Percentiles rank a stretch among this genome's conserved stretches.
These are phyloP conservation scores for Alnus glutinosa DNA, from an alignment of 306 rosid species.

Conservation along the genomic window DNA sequence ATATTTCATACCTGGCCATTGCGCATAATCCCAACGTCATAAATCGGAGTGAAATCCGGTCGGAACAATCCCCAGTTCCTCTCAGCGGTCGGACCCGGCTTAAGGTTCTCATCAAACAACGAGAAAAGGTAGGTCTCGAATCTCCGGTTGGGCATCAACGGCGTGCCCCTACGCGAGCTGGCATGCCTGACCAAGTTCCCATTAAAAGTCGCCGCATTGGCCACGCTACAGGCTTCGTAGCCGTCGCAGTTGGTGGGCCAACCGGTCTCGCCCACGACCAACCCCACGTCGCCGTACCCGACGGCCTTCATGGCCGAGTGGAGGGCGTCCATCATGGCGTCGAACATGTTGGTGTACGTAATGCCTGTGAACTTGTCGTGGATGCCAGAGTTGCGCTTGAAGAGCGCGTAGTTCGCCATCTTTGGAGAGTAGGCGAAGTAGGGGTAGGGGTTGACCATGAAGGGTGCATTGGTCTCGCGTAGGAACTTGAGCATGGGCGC, in stretches of 20 bases:
- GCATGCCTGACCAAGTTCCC: constrained; percentile 53
- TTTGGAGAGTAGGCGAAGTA: constrained; percentile 72
- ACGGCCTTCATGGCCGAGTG: constrained; percentile 61
- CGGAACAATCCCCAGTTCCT: constrained; percentile 79
- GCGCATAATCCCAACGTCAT: constrained; percentile 59
- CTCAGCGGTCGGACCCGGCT: constrained; percentile 88
- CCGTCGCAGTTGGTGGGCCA: constrained; percentile 91
- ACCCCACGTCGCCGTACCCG: constrained; percentile 57
- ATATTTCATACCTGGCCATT: constrained; percentile 38
- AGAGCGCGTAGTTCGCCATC: constrained; percentile 51
- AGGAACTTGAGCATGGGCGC: constrained; percentile 61
- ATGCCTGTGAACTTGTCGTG: constrained; percentile 50
- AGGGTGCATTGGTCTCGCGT: constrained; percentile 55
- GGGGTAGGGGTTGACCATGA: constrained; percentile 93
- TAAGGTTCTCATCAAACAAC: constrained; percentile 76
- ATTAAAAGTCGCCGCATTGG: constrained; percentile 57
- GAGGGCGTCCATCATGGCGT: constrained; percentile 66
- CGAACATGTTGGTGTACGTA: constrained; percentile 74
- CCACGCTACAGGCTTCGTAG: constrained; percentile 58
- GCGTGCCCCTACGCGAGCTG: constrained; percentile 62
- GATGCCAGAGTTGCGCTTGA: constrained; percentile 58
- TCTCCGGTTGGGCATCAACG: constrained; percentile 79
- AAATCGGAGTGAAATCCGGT: constrained; percentile 78
- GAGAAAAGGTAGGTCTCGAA: constrained; percentile 73
- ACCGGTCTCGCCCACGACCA: constrained; percentile 77